These are phyloP conservation scores for Apiospora saccharicola DNA, from an alignment of 2,329 filamentous ascomycete species.

Conservation along the genomic window DNA sequence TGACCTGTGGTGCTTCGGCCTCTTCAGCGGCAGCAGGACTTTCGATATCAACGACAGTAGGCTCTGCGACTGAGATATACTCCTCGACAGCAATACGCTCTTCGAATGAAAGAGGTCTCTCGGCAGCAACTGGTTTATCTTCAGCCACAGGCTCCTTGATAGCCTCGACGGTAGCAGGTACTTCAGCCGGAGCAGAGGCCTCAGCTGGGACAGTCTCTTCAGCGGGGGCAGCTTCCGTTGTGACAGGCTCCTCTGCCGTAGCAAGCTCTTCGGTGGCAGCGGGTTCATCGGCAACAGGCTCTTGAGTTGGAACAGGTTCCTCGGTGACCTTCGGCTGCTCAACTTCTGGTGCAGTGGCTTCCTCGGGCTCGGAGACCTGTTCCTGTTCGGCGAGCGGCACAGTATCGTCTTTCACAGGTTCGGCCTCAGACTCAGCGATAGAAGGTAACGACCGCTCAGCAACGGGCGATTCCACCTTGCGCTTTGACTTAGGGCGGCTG, in stretches of 20 bases:
- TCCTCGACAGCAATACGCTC: neutral
- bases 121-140: neutral
- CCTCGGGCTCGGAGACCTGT: neutral
- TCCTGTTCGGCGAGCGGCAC: slow-evolving; percentile 1
- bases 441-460: slow-evolving; percentile 21
- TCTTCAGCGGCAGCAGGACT: neutral
- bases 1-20: neutral
- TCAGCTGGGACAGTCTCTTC: slow-evolving; percentile 23
- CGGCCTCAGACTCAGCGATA: neutral
- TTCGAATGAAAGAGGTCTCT: neutral
- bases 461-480: neutral
- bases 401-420: neutral
- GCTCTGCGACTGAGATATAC: neutral
- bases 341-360: slow-evolving; percentile 20
- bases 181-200: slow-evolving; percentile 21
- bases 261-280: slow-evolving; percentile 17
- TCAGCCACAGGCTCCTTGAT: neutral
- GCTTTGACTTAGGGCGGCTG: neutral
- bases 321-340: neutral
- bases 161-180: slow-evolving; percentile 22
- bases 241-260: slow-evolving; percentile 11
- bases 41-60: neutral
- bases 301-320: neutral
- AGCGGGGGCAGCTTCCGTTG: slow-evolving; percentile 21
- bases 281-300: neutral